phyloP scores from a whole-genome alignment of 2,329 filamentous ascomycete species.

The Stagonosporopsis vannaccii region DNA sequence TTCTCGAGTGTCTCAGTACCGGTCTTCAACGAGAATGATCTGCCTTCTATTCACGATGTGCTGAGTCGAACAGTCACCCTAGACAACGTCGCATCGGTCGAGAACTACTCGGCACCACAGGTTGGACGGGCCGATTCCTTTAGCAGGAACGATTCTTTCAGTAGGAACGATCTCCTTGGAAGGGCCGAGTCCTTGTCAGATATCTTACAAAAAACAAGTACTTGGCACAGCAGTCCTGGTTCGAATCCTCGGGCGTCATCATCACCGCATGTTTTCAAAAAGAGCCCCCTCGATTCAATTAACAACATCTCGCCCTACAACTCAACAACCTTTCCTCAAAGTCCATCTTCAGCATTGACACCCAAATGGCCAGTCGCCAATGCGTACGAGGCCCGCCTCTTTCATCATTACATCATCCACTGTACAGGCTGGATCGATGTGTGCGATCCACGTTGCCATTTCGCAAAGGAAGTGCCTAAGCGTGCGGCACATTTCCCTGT shows the following conservation, averaged over 20 bases:
- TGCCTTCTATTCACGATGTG: conserved; percentile 30
- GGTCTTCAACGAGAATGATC: conserved; percentile 17
- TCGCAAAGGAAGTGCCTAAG: conserved; percentile 56
- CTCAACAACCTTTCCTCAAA: conserved; percentile 32
- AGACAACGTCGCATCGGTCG: conserved; percentile 17
- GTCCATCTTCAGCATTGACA: conserved; percentile 28
- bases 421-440: conserved; percentile 42
- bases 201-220: conserved; percentile 9
- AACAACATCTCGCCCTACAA: conserved; percentile 37
- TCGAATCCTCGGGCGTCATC: conserved; percentile 20
- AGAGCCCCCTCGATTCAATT: conserved; percentile 22
- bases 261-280: conserved; percentile 17
- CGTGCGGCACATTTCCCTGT: conserved; percentile 57
- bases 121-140: conserved; percentile 11
- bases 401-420: conserved; percentile 41
- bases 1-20: conserved; percentile 18
- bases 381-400: conserved; percentile 34
- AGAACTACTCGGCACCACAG: conserved; percentile 6
- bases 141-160: background rate
- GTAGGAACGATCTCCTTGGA: background rate
- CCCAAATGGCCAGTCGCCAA: conserved; percentile 36
- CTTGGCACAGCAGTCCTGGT: conserved; percentile 22
- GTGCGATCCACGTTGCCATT: conserved; percentile 42
- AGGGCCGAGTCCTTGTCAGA: conserved; percentile 16
- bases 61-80: conserved; percentile 14